Base-by-base conservation (phyloP, 768 basidiomycete species). In the Tylopilus sp. region DNA sequence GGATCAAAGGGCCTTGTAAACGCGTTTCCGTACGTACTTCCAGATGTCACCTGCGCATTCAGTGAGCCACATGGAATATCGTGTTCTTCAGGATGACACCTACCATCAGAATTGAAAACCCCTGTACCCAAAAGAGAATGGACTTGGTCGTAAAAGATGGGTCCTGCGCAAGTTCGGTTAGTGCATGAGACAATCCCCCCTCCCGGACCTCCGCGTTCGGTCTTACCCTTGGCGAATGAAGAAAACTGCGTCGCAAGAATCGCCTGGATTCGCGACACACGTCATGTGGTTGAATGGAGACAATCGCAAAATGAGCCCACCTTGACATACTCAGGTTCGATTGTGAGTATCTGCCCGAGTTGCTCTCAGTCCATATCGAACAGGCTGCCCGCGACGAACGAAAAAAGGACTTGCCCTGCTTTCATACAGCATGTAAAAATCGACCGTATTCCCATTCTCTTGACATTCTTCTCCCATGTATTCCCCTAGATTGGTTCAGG, bases 91-190 rank as follows among this genome's bases (percentile, higher is more conserved):
- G 23, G 18, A 35, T 8, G 26, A 35, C 3, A 33, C 59, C 18
- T 42, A 66, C 71, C 73, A 41, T 75, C 74, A 9, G 74, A 71
- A 43, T 75, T 75, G 56, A 75, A 73, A 3, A 75, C 71, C 15
- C 73, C 74, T 0, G 57, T 68, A 1, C 73, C 73, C 41, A 70
- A 57, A 23, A 72, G 53, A 4, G 67, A 63, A 12, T 54, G 15
- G n/a, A 68, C 50, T 31, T 66, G 61, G 39, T 58, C 64, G 18
- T 22, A 5, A 10, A 68, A 48, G 28, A 68, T 40, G 38, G 65
- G 52, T 4, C 66, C 67, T 68, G 17, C 18, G 22, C 13, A 12
- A 39, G n/a, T 15, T 20, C 3, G 12, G 48, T 51, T 9, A 59
- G 33, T 3, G 7, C 10, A 50, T n/a, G 26, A 1, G 55, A 35